Base-by-base conservation (phyloP, 352 stramenopile species). In the Phytophthora cactorum region DNA sequence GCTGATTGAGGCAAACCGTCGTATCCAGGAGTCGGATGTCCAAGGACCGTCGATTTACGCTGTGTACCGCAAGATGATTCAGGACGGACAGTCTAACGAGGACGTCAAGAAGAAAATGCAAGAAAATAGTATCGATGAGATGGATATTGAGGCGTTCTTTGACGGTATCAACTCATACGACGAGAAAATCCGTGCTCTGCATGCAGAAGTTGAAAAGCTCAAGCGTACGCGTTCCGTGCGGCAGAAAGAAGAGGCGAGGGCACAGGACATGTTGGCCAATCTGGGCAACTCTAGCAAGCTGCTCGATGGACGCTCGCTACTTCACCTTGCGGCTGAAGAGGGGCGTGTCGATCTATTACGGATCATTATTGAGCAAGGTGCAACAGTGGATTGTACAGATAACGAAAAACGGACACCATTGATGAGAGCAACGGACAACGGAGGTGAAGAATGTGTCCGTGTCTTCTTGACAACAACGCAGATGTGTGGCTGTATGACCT, bases 161-260 rank as follows among this genome's bases (percentile, higher is more conserved):
- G 86, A 92, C 43, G 88, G 87, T 31, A 91, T 95, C 36, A 91
- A 92, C 62, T 83, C 84, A 50, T 93, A 92, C 54, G 86, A 93
- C 41, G 78, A 92, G 32, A 93, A 93, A 68, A 95, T 95, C 55
- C 81, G 84, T 12, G 68, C 84, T 31, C 58, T 95, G 36, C 88
- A 95, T 63, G 86, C 78, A 57, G 88, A 95, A 77, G 84, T 95
- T n/a, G 81, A 93, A 57, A 94, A 95, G 52, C 78, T 95, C 14
- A 92, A 90, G 45, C 77, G 74, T 29, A 89, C 68, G 41, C 82
- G 84, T 45, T 88, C 80, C 10, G 62, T 63, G 12, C 77, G 81
- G 0, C 66, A 75, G 34, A 74, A 61, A 50, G 82, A 92, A n/a
- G 83, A 91, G 41, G 75, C 79, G 1, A 79, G 70, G 41, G 59